Percentiles rank a stretch among this genome's conserved stretches.
Evolutionary conservation across 192 early-diverging fungal genomes (phyloP).

Genomic region (Podila minutissima): DNA sequence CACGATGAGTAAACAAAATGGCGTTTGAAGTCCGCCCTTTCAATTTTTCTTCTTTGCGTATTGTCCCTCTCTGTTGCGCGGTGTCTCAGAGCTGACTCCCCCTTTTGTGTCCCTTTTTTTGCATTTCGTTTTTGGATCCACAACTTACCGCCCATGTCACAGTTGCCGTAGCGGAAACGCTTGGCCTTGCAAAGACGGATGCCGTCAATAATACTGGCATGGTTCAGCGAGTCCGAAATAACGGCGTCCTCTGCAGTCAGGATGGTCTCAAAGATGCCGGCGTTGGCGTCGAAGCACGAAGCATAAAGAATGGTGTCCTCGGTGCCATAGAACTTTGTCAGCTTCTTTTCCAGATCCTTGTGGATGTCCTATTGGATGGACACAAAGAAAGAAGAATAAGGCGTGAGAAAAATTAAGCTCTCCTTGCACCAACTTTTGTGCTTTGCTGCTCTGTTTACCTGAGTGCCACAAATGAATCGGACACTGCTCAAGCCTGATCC

Average conservation of each 20-base stretch:
- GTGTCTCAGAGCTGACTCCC: neutral
- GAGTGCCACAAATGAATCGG: constrained; percentile 79
- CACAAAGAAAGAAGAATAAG: neutral
- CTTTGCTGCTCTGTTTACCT: constrained; percentile 20
- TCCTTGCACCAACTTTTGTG: no score
- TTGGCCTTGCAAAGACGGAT: constrained; percentile 89
- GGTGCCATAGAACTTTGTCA: constrained; percentile 66
- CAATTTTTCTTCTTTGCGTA: neutral
- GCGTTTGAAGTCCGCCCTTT: neutral
- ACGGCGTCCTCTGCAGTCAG: constrained; percentile 70
- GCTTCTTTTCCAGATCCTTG: constrained; percentile 68
- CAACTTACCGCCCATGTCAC: constrained; percentile 59
- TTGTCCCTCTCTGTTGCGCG: neutral
- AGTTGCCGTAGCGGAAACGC: constrained; percentile 91
- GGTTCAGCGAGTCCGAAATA: constrained; percentile 92
- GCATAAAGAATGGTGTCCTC: constrained; percentile 74
- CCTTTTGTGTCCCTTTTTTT: no score
- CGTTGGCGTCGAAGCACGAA: constrained; percentile 78
- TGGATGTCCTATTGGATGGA: constrained; percentile 57
- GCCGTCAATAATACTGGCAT: constrained; percentile 97
- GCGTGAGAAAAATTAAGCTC: no score
- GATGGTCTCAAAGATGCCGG: constrained; percentile 73
- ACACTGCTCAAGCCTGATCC: constrained; percentile 74
- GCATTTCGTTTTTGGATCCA: no score
- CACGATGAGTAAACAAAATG: constrained; percentile 4